Percentiles rank a stretch among this genome's conserved stretches.
These are phyloP conservation scores for Sclerotinia nivalis DNA, from an alignment of 2,329 filamentous ascomycete species.

Conservation along the genomic window DNA sequence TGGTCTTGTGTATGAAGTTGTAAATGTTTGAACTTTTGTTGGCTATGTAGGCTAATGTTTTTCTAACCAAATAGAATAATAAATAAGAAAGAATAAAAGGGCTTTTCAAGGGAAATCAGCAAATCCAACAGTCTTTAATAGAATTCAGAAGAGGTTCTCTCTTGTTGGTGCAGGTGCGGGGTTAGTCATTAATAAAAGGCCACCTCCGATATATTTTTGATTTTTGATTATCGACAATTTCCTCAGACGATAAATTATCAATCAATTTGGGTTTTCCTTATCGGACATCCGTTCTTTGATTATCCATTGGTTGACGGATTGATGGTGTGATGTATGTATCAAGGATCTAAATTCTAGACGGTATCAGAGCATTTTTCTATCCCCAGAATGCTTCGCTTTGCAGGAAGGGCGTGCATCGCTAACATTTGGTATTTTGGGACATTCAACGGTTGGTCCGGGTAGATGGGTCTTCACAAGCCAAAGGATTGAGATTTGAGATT, in stretches of 20 bases:
- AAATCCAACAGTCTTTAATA: constrained; percentile 2
- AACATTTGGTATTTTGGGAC: background rate
- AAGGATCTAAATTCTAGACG: background rate
- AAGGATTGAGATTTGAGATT: no score
- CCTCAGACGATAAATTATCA: background rate
- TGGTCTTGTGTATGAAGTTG: background rate
- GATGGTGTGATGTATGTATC: constrained; percentile 6
- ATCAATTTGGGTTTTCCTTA: constrained; percentile 4
- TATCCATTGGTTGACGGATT: background rate
- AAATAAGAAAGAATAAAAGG: background rate
- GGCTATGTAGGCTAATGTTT: background rate
- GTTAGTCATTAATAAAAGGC: background rate
- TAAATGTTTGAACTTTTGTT: background rate
- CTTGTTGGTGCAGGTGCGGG: background rate
- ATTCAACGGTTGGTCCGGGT: background rate
- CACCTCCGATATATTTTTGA: constrained; percentile 1
- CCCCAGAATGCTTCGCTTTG: constrained; percentile 2
- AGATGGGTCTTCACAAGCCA: constrained; percentile 1
- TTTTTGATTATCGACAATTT: background rate
- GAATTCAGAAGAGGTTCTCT: background rate
- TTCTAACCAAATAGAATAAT: background rate
- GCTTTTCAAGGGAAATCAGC: background rate
- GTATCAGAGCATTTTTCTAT: background rate
- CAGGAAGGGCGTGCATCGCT: background rate
- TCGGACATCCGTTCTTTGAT: background rate